Conservation (phyloP, 23 red algal species). For the Gracilaria domingensis region DNA sequence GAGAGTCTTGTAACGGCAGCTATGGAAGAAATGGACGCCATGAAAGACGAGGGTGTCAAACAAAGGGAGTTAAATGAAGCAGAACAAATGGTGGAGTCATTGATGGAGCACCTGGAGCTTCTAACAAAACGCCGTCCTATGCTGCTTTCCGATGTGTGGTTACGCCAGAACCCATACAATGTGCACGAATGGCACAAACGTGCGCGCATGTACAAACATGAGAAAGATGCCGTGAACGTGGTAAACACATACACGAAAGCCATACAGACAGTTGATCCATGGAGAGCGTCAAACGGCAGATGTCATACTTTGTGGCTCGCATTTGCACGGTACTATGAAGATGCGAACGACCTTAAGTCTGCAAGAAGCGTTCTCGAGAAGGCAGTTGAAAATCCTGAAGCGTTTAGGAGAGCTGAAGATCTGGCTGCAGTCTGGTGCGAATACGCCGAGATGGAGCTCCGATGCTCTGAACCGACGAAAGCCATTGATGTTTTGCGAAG, state of each 20-base stretch:
- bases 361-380: slow-evolving; percentile 77
- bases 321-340: slow-evolving; percentile 84
- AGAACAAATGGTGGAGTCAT: slow-evolving; percentile 36
- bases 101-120: slow-evolving; percentile 61
- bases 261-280: slow-evolving; percentile 65
- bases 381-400: slow-evolving; percentile 55
- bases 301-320: slow-evolving; percentile 85
- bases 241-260: slow-evolving; percentile 81
- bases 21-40: slow-evolving; percentile 52
- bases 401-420: slow-evolving; percentile 73
- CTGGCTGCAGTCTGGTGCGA: slow-evolving; percentile 84
- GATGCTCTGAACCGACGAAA: slow-evolving; percentile 38
- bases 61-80: slow-evolving; percentile 33
- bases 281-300: slow-evolving; percentile 69
- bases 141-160: slow-evolving; percentile 69
- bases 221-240: slow-evolving; percentile 70
- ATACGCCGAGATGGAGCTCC: slow-evolving; percentile 86
- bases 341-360: slow-evolving; percentile 69
- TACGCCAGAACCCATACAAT: slow-evolving; percentile 82
- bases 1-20: slow-evolving; percentile 70
- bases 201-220: slow-evolving; percentile 65
- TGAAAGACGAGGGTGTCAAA: slow-evolving; percentile 33
- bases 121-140: slow-evolving; percentile 75
- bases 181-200: slow-evolving; percentile 87
- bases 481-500: slow-evolving; percentile 56